Percentiles rank a stretch among this genome's conserved stretches.
These are phyloP conservation scores for Zygoascus meyerae DNA, from an alignment of 1,139 yeast genomes.

Conservation along the genomic window DNA sequence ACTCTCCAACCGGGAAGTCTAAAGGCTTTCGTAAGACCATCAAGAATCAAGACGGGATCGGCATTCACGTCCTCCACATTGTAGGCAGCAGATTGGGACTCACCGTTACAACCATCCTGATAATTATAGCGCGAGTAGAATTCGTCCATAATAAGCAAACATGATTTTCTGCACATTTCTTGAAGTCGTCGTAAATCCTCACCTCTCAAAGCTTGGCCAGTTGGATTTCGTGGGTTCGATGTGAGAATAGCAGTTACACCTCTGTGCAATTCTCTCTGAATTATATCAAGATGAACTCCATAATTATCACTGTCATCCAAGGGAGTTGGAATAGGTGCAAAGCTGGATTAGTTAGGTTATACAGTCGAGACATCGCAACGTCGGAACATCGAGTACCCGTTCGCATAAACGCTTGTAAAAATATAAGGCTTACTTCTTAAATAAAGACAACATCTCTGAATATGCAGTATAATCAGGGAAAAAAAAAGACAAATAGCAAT, in stretches of 20 bases:
- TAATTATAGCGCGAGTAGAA: conserved; percentile 60
- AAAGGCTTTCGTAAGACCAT: conserved; percentile 61
- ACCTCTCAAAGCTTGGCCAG: conserved; percentile 54
- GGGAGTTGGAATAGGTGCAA: conserved; percentile 65
- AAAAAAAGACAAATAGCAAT: conserved; percentile 57
- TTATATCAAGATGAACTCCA: conserved; percentile 52
- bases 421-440: conserved; percentile 42
- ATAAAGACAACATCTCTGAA: conserved; percentile 64
- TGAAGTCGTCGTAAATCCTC: conserved; percentile 50
- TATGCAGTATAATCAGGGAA: conserved; percentile 67
- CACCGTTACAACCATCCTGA: conserved; percentile 54
- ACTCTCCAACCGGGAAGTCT: conserved; percentile 68
- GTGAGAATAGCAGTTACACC: conserved; percentile 56
- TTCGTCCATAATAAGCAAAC: conserved; percentile 63
- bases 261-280: conserved; percentile 50
- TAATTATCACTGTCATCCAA: conserved; percentile 55
- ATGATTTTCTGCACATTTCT: conserved; percentile 50
- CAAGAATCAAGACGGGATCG: conserved; percentile 59
- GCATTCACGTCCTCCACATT: conserved; percentile 52
- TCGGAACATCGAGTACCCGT: not conserved
- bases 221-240: conserved; percentile 64
- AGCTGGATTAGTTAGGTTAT: conserved; percentile 21
- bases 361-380: not conserved
- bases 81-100: conserved; percentile 51
- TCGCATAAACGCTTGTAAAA: not conserved